Conservation (phyloP, 345 rosid genomes). For the Alliaria petiolata region DNA sequence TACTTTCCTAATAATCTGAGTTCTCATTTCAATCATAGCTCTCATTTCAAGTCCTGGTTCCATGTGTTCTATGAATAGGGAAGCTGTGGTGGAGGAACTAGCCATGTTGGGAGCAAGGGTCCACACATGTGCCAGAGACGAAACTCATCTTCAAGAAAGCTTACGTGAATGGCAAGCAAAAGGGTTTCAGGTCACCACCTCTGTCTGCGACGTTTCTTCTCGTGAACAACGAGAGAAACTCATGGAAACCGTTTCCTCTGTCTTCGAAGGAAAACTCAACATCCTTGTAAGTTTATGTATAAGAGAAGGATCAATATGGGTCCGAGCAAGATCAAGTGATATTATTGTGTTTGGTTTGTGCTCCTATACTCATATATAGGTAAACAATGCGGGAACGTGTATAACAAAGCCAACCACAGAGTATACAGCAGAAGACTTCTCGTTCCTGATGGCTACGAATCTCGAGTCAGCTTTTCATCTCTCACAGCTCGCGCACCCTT, state of each 20-base stretch:
- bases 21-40: background rate
- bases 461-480: conserved; percentile 73
- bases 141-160: conserved; percentile 22
- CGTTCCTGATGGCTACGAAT: conserved; percentile 55
- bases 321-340: background rate
- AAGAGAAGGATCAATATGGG: background rate
- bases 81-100: conserved; percentile 31
- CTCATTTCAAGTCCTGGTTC: no score
- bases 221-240: conserved; percentile 15
- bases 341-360: background rate
- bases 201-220: conserved; percentile 25
- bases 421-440: conserved; percentile 49
- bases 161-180: conserved; percentile 27
- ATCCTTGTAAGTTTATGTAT: conserved; percentile 11
- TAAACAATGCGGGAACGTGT: conserved; percentile 78
- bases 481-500: conserved; percentile 66
- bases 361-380: conserved; percentile 24
- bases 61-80: background rate
- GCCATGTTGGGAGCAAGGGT: conserved; percentile 25
- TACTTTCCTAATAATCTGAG: background rate
- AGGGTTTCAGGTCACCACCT: conserved; percentile 17
- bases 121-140: conserved; percentile 28
- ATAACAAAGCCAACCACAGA: conserved; percentile 55
- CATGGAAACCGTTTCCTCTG: conserved; percentile 30
- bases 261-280: conserved; percentile 30